These are phyloP conservation scores for Fraxinus anomala DNA, from an alignment of 257 asterid species.

Conservation along the genomic window DNA sequence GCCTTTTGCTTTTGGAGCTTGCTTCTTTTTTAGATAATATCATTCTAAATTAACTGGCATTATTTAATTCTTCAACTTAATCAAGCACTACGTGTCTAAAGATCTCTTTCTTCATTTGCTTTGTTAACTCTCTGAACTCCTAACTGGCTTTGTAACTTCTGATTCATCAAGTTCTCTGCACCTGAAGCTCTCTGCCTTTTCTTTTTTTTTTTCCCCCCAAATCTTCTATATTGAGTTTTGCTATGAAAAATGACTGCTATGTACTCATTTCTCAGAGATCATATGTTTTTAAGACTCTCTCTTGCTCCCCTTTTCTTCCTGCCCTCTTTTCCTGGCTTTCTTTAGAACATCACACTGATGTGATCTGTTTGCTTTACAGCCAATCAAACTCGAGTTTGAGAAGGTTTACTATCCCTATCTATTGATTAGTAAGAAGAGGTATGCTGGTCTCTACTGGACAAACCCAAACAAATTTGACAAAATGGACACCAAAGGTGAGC, in stretches of 20 bases:
- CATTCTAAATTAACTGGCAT: neutral
- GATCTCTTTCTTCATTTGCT: slow-evolving; percentile 2
- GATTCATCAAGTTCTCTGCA: slow-evolving; percentile 5
- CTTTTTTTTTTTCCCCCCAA: slow-evolving; percentile 2
- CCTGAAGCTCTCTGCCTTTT: neutral
- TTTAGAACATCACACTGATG: slow-evolving; percentile 16
- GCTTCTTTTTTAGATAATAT: slow-evolving; percentile 7
- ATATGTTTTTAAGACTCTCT: neutral
- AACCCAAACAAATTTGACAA: slow-evolving; percentile 89
- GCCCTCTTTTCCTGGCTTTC: slow-evolving; percentile 7
- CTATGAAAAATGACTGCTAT: neutral
- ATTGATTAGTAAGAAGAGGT: slow-evolving; percentile 96
- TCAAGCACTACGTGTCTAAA: neutral
- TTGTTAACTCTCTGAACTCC: slow-evolving; percentile 9
- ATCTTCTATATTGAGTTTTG: slow-evolving; percentile 15
- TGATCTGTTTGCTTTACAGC: slow-evolving; percentile 51
- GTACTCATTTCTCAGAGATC: slow-evolving; percentile 4
- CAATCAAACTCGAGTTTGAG: slow-evolving; percentile 95
- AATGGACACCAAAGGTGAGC: slow-evolving; percentile 96
- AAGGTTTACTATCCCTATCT: slow-evolving; percentile 93
- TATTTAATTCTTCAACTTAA: neutral
- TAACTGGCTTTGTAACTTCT: slow-evolving; percentile 10
- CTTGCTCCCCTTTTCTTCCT: neutral
- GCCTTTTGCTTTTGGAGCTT: neutral
- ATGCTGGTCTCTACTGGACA: slow-evolving; percentile 99